Percentiles rank a stretch among this genome's conserved stretches.
These are phyloP conservation scores for Stygiomarasmius scandens DNA, from an alignment of 1,284 basidiomycete species.

Conservation along the genomic window DNA sequence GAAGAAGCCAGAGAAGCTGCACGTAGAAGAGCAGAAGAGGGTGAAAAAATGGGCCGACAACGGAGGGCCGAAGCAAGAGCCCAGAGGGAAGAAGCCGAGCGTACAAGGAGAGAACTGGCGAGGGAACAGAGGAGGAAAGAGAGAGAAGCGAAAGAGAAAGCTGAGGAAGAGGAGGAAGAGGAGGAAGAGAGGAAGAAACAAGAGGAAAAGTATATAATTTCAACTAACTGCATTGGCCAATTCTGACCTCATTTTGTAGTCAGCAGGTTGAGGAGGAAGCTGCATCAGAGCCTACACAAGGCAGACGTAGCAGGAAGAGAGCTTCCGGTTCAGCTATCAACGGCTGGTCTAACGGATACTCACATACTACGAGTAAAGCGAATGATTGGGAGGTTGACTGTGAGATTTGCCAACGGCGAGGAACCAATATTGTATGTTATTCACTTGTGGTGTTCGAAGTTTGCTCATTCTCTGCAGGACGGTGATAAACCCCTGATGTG, in stretches of 20 bases:
- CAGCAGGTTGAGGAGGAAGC: not conserved
- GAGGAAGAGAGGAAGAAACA: constrained; percentile 11
- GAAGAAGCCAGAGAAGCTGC: constrained; percentile 64
- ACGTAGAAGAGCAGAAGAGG: constrained; percentile 60
- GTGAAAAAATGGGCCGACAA: constrained; percentile 65
- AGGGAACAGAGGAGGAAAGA: constrained; percentile 56
- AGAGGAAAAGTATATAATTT: constrained; percentile 21
- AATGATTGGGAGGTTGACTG: constrained; percentile 85
- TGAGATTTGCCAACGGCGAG: constrained; percentile 74
- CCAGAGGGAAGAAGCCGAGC: constrained; percentile 65
- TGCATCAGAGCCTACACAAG: not conserved
- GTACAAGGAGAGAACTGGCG: constrained; percentile 57
- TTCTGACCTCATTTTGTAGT: not conserved
- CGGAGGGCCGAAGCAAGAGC: constrained; percentile 63
- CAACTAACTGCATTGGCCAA: not conserved
- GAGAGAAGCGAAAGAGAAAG: constrained; percentile 47
- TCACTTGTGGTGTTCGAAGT: not conserved
- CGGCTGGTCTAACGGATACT: constrained; percentile 35
- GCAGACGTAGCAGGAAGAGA: too few relatives aligned
- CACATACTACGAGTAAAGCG: constrained; percentile 33
- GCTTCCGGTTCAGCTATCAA: constrained; percentile 8
- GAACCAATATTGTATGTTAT: constrained; percentile 65
- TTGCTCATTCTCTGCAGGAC: constrained; percentile 49
- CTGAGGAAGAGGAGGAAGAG: constrained; percentile 27
- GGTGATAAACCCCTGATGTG: constrained; percentile 77